Evolutionary conservation across 2,329 filamentous ascomycete genomes (phyloP), one percentile per base, ranked within the genome.

Genomic region (Cytospora leucostoma): DNA sequence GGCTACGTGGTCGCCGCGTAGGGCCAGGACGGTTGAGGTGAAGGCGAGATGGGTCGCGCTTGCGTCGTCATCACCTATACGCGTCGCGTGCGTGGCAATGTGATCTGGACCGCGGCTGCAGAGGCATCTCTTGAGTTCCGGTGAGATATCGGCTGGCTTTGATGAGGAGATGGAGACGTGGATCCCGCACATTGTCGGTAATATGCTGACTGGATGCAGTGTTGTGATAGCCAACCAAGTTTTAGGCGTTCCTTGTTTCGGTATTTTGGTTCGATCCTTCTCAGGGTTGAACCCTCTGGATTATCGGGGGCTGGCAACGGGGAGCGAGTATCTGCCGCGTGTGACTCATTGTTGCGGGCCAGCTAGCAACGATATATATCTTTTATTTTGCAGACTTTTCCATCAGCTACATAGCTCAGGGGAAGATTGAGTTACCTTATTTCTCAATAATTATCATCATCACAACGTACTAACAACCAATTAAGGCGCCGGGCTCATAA

Each of bases 21-120:
- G 80, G 4, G 93, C 88, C n/a, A 98, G 84, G 0, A 99, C 94
- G 0, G 93, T 96, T 7, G 94, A 95, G 13, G 87, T 84, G 71
- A 96, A 90, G 17, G 80, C 82, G 65, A 94, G 69, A 68, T 79
- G 77, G 64, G 81, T 70, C 34, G 72, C 72, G 21, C 69, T 60
- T 56, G 63, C 63, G 49, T 71, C 71, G 56, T 68, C 62, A 13
- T 21, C 49, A 8, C 69, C 63, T 13, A 78, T 61, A 63, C 67
- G 69, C 55, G 68, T 70, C 62, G 75, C 70, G 21, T 77, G 71
- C 35, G 79, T 76, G 44, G 82, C 84, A 32, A 81, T 71, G 71
- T 87, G 80, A 70, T 88, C 87, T 2, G 85, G 87, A 0, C 85
- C 86, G 68, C 86, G 82, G 40, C 81, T 86, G 66, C 74, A 75